Evolutionary conservation across 345 rosid species (phyloP).

Genomic region (Ceriops decandra): DNA sequence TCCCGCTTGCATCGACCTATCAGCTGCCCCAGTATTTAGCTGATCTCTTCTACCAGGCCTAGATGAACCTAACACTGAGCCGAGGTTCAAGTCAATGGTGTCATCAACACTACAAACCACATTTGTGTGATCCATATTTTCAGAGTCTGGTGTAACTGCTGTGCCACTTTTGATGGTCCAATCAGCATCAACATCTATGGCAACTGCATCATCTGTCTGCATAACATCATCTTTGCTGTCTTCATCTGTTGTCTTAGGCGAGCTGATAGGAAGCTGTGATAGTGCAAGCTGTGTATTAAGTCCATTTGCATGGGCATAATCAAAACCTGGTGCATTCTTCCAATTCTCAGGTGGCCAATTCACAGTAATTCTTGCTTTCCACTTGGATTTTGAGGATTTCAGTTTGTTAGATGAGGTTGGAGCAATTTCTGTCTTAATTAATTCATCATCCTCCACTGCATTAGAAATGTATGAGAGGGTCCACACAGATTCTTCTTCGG

Average conservation of each 20-base stretch:
- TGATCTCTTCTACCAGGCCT: constrained; percentile 46
- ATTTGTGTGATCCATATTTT: constrained; percentile 10
- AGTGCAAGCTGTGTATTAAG: constrained; percentile 30
- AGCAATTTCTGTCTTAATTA: constrained; percentile 11
- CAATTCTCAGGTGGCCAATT: constrained; percentile 76
- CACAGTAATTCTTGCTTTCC: constrained; percentile 39
- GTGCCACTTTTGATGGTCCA: constrained; percentile 37
- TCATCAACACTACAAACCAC: constrained; percentile 5
- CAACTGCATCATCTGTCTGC: constrained; percentile 18
- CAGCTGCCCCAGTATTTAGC: constrained; percentile 43
- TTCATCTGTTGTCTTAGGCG: constrained; percentile 23
- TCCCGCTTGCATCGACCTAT: constrained; percentile 37
- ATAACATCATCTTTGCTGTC: constrained; percentile 14
- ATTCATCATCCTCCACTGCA: constrained; percentile 21
- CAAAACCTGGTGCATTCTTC: constrained; percentile 56
- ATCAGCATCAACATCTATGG: constrained; percentile 29
- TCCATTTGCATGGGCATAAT: constrained; percentile 35
- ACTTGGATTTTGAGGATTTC: constrained; percentile 29
- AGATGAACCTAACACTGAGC: constrained; percentile 21
- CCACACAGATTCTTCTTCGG: constrained; percentile 66
- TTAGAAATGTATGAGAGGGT: constrained; percentile 35
- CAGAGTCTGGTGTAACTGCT: constrained; percentile 17
- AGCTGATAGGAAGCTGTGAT: constrained; percentile 18
- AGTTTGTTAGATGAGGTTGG: constrained; percentile 15
- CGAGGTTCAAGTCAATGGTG: constrained; percentile 17